Conservation (phyloP, 352 stramenopile genomes). For the Phytophthora citricola region DNA sequence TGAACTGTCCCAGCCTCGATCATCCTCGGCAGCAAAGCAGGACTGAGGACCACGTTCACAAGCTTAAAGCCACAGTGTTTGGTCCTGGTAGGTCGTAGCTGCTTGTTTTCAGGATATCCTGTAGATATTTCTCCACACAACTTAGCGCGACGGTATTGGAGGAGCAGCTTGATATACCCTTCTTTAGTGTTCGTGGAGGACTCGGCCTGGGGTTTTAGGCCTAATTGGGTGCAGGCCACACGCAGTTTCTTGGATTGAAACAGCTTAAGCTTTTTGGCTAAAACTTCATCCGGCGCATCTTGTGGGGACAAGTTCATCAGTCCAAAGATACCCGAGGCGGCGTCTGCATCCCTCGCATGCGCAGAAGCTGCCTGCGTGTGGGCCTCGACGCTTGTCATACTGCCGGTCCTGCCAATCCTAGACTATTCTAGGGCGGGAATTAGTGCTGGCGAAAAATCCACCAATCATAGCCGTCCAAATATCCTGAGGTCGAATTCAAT, state of each 20-base stretch:
- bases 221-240: constrained; percentile 15
- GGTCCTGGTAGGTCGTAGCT: constrained; percentile 8
- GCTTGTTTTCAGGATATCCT: constrained; percentile 7
- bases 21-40: constrained; percentile 13
- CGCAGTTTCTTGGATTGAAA: constrained; percentile 18
- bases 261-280: constrained; percentile 8
- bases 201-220: constrained; percentile 24
- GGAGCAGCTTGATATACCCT: constrained; percentile 19
- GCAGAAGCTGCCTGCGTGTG: too few relatives aligned
- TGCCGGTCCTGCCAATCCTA: too few relatives aligned
- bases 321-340: constrained; percentile 1
- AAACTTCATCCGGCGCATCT: constrained; percentile 18
- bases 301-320: constrained; percentile 9
- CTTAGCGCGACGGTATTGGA: constrained; percentile 17
- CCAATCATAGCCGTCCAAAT: too few relatives aligned
- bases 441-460: too few relatives aligned
- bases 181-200: constrained; percentile 16
- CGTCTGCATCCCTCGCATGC: not conserved
- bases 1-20: constrained; percentile 17
- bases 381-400: too few relatives aligned
- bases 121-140: constrained; percentile 12
- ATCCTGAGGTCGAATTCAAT: too few relatives aligned
- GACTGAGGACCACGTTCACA: constrained; percentile 26
- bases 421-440: too few relatives aligned
- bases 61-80: constrained; percentile 25